These are phyloP conservation scores for Diatrype stigma DNA, from an alignment of 2,329 filamentous ascomycete species.

Conservation along the genomic window DNA sequence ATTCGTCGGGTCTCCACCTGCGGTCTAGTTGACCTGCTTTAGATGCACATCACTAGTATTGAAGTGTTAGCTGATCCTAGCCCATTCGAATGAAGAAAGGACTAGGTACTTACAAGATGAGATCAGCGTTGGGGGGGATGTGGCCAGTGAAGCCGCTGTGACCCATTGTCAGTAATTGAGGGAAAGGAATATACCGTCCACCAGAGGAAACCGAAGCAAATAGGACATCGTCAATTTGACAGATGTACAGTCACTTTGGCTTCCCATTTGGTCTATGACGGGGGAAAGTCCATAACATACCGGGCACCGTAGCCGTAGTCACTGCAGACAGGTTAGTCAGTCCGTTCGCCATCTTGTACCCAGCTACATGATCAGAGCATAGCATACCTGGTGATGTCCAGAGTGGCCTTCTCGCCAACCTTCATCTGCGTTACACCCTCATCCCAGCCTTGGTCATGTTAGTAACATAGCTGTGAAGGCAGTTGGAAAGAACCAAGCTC, in stretches of 20 bases:
- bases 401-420: conserved; percentile 81
- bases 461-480: conserved; percentile 7
- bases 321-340: conserved; percentile 17
- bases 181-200: neutral
- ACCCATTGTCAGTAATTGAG: conserved; percentile 1
- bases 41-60: conserved; percentile 22
- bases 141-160: conserved; percentile 22
- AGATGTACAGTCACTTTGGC: neutral
- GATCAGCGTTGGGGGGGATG: conserved; percentile 28
- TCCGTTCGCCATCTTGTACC: neutral
- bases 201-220: neutral
- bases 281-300: conserved; percentile 17
- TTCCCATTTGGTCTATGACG: neutral
- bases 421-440: conserved; percentile 83
- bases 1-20: too few relatives aligned
- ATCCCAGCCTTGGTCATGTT: conserved; percentile 65
- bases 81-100: neutral
- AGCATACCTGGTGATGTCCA: conserved; percentile 73
- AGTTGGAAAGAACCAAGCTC: neutral
- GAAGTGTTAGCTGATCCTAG: conserved; percentile 2
- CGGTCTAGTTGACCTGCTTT: conserved; percentile 14
- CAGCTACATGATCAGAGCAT: conserved; percentile 4
- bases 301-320: conserved; percentile 29
- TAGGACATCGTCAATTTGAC: conserved; percentile 1
- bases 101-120: conserved; percentile 28